A percentile compares a stretch with the other conserved stretches of the same genome.
phyloP scores from a whole-genome alignment of 768 basidiomycete genomes.

The Rhizopogon rudus region DNA sequence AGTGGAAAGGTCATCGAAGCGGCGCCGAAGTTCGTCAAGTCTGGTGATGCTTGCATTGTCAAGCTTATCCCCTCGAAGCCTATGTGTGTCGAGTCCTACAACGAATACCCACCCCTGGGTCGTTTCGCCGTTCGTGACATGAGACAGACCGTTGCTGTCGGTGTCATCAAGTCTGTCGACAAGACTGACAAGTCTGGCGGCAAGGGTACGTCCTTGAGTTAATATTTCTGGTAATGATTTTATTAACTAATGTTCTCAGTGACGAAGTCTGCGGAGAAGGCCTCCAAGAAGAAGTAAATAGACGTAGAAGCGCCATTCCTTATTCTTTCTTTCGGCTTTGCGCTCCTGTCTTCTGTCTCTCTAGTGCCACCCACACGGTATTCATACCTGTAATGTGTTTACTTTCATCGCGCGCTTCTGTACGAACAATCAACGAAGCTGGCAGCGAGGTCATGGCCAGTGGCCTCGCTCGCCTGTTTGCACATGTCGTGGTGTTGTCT shows the following conservation, averaged over 20 bases:
- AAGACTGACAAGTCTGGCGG: slow-evolving; percentile 88
- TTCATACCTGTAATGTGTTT: slow-evolving; percentile 31
- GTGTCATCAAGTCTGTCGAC: slow-evolving; percentile 97
- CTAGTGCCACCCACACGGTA: slow-evolving; percentile 19
- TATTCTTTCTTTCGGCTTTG: slow-evolving; percentile 46
- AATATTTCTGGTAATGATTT: neutral
- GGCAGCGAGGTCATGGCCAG: slow-evolving; percentile 20
- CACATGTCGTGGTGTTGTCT: slow-evolving; percentile 1
- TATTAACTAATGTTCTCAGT: slow-evolving; percentile 38
- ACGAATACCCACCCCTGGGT: slow-evolving; percentile 98
- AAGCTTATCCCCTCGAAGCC: slow-evolving; percentile 96
- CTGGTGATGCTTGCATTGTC: slow-evolving; percentile 98
- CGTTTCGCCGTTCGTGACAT: slow-evolving; percentile 99
- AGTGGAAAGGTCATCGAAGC: slow-evolving; percentile 90
- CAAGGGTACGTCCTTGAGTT: slow-evolving; percentile 54
- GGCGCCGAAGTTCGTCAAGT: slow-evolving; percentile 96
- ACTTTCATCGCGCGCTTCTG: slow-evolving; percentile 37
- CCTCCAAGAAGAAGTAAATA: slow-evolving; percentile 92
- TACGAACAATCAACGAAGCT: slow-evolving; percentile 42
- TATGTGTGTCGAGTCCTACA: slow-evolving; percentile 92
- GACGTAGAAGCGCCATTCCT: slow-evolving; percentile 68
- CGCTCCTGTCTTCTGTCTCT: slow-evolving; percentile 36
- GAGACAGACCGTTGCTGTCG: slow-evolving; percentile 98
- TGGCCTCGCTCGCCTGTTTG: slow-evolving; percentile 3
- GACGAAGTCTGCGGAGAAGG: slow-evolving; percentile 96